Evolutionary conservation across 495 filamentous ascomycete genomes (phyloP), one percentile per base, ranked within the genome.

Genomic region (Hypoxylon lienhwacheense): DNA sequence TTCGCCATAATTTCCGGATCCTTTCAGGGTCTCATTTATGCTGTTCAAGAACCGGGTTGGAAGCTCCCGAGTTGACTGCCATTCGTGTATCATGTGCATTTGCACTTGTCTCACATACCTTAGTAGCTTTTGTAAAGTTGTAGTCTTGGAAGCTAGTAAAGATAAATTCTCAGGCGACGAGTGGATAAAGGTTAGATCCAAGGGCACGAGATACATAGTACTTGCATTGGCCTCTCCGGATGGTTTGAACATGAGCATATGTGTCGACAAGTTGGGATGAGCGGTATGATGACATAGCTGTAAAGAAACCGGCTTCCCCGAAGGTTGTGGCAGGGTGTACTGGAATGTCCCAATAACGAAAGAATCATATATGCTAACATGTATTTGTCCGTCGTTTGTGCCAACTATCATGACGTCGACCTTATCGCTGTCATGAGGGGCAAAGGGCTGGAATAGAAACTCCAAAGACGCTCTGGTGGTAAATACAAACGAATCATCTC

Each of bases 301-400:
- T 42, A 70, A 59, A 1, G 33, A 43, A 12, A 20, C 8, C 46
- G 61, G 39, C 42, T 50, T 53, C 7, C 42, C 28, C 24, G 53
- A 59, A 26, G 60, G 47, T 43, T 58, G 53, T 36, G 43, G 54
- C n/a, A 64, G 37, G 29, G 67, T 58, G 20, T 83, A 62, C 5
- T 71, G 66, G 42, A 90, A 81, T 14, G 76, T 82, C 1, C 93
- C 90, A 47, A 96, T 87, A 46, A 88, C 77, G 59, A 97, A 91
- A 11, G 87, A 92, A 63, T 96, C 89, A 67, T 95, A 96, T 43
- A 96, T 89, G 47, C 86, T 87, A 21, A 96, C 70, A 56, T 91
- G 85, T 24, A 95, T 77, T n/a, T 74, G 81, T 21, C 91, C 90
- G 63, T 90, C 83, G 48, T 81, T 77, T n/a, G 85, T 87, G 2